Evolutionary conservation across 2,329 filamentous ascomycete genomes (phyloP).

Genomic region (Leptodontidium sp.): DNA sequence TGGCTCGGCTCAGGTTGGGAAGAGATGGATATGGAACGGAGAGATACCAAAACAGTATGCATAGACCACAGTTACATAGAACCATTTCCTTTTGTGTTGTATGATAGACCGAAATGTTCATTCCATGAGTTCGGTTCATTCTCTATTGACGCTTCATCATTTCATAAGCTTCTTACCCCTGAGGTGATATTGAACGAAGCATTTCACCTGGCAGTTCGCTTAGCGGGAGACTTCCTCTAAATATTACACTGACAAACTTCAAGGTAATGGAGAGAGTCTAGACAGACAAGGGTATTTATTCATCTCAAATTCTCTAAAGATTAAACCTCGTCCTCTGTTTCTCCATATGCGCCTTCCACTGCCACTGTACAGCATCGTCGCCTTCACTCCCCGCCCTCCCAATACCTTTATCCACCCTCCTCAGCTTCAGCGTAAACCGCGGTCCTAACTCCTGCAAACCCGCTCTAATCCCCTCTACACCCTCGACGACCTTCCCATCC

Average conservation of each 20-base stretch:
- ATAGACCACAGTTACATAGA: background rate
- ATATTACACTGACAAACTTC: background rate
- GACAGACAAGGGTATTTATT: background rate
- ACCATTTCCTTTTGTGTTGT: background rate
- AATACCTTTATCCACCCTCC: slow-evolving; percentile 90
- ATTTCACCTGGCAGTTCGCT: background rate
- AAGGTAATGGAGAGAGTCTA: background rate
- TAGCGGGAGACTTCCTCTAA: background rate
- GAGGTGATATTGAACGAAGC: too few relatives aligned
- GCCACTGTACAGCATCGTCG: slow-evolving; percentile 68
- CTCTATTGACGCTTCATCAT: background rate
- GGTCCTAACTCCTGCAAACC: slow-evolving; percentile 92
- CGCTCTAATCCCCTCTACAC: slow-evolving; percentile 84
- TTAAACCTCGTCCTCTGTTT: slow-evolving; percentile 94
- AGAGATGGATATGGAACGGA: background rate
- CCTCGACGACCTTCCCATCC: slow-evolving; percentile 84
- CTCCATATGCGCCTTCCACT: slow-evolving; percentile 97
- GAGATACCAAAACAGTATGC: slow-evolving; percentile 1
- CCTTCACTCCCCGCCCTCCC: slow-evolving; percentile 69
- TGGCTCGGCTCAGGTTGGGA: background rate
- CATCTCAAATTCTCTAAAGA: slow-evolving; percentile 62
- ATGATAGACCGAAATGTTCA: background rate
- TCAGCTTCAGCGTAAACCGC: slow-evolving; percentile 83
- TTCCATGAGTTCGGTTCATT: background rate
- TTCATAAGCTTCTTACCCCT: background rate